These are phyloP conservation scores for Sphaerulina populicola DNA, from an alignment of 2,329 filamentous ascomycete species.

Conservation along the genomic window DNA sequence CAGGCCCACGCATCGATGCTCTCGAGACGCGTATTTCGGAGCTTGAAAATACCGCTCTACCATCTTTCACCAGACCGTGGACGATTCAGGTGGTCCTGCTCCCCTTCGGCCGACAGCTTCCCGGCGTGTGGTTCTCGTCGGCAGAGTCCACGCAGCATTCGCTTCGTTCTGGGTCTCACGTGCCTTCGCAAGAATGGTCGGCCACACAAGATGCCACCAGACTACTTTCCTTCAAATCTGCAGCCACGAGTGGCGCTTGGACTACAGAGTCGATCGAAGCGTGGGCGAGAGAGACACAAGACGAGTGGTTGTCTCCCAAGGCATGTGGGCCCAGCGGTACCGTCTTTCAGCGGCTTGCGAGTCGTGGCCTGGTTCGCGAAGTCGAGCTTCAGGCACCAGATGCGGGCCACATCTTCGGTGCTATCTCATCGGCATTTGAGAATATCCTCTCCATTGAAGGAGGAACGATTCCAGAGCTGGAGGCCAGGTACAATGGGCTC, in stretches of 20 bases:
- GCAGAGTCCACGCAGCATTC: conserved; percentile 32
- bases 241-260: conserved; percentile 40
- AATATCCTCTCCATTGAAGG: conserved; percentile 31
- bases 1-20: conserved; percentile 38
- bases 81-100: conserved; percentile 68
- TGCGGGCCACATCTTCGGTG: conserved; percentile 58
- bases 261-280: conserved; percentile 42
- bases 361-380: conserved; percentile 61
- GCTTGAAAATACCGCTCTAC: conserved; percentile 51
- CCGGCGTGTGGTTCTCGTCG: conserved; percentile 46
- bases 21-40: conserved; percentile 44
- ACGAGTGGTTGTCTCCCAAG: conserved; percentile 58
- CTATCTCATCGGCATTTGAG: conserved; percentile 56
- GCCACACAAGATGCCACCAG: conserved; percentile 27
- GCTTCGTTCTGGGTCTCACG: conserved; percentile 34
- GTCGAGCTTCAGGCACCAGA: conserved; percentile 55
- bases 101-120: conserved; percentile 54
- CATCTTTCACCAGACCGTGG: conserved; percentile 59
- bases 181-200: conserved; percentile 42
- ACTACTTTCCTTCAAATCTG: conserved; percentile 22
- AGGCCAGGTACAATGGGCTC: conserved; percentile 51
- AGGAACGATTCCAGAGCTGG: conserved; percentile 23
- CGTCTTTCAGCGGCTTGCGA: conserved; percentile 63
- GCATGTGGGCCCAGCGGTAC: conserved; percentile 57
- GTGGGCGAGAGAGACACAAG: conserved; percentile 38